phyloP scores from a whole-genome alignment of 148 eudicot species.

The Hydrangea macrophylla region DNA sequence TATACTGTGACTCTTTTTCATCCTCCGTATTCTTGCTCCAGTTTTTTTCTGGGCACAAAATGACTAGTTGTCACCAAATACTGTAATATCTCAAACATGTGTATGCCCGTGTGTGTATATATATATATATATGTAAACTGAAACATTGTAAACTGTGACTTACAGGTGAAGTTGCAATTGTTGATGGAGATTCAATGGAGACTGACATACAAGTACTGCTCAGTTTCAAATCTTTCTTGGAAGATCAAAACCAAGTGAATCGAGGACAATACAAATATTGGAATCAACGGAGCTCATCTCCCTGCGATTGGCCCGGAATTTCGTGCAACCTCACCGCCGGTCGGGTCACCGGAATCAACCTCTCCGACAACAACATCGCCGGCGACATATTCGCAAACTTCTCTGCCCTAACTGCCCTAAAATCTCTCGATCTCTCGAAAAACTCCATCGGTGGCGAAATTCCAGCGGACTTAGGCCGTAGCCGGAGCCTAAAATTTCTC shows the following conservation, averaged over 20 bases:
- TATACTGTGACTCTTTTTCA: no score
- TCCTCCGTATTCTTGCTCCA: no score
- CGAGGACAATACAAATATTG: constrained; percentile 51
- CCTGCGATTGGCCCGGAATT: constrained; percentile 74
- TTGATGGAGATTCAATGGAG: constrained; percentile 48
- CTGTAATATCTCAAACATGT: no score
- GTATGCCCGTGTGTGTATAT: no score
- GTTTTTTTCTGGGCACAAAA: no score
- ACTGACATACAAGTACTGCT: constrained; percentile 53
- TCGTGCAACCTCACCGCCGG: constrained; percentile 30
- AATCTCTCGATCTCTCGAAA: constrained; percentile 55
- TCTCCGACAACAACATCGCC: constrained; percentile 48
- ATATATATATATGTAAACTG: no score
- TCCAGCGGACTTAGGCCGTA: constrained; percentile 49
- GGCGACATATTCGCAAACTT: constrained; percentile 63
- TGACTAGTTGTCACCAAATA: no score
- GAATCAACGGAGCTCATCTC: constrained; percentile 37
- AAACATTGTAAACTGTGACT: constrained; percentile 4
- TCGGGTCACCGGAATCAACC: constrained; percentile 63
- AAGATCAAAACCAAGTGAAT: constrained; percentile 45
- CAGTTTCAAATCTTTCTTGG: constrained; percentile 44
- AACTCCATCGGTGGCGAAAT: constrained; percentile 51
- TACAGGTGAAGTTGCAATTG: constrained; percentile 9
- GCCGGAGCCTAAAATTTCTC: constrained; percentile 53
- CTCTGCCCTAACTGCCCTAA: constrained; percentile 59